Percentiles rank a stretch among this genome's conserved stretches.
These are phyloP conservation scores for Dictyostelium brefeldianum DNA, from an alignment of 78 protist species.

Conservation along the genomic window DNA sequence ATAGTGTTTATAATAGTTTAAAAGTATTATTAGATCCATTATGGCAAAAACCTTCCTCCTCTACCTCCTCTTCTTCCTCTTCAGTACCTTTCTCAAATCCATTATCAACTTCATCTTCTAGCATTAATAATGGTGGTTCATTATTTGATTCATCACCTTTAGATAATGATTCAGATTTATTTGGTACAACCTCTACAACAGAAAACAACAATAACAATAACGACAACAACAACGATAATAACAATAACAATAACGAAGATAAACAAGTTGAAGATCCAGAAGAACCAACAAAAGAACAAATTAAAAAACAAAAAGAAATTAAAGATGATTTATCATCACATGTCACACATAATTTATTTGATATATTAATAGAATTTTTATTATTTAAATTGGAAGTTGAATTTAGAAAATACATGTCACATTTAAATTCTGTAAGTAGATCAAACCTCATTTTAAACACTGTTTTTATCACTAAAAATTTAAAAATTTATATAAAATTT, in stretches of 20 bases:
- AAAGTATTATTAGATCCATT: slow-evolving; percentile 4
- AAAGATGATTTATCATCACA: not conserved
- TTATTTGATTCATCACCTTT: slow-evolving; percentile 21
- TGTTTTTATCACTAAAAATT: not conserved
- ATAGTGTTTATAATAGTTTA: slow-evolving; percentile 23
- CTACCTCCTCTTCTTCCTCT: not conserved
- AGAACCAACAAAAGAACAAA: slow-evolving; percentile 11
- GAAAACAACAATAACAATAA: not conserved
- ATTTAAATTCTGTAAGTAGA: not conserved
- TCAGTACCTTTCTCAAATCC: not conserved
- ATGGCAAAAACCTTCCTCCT: not conserved
- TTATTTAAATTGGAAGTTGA: slow-evolving; percentile 30
- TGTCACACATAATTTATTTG: slow-evolving; percentile 31
- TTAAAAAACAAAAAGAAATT: slow-evolving; percentile 10
- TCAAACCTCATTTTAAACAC: not conserved
- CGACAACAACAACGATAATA: not conserved
- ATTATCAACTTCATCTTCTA: not conserved
- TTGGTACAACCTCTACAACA: not conserved
- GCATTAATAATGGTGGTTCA: not conserved
- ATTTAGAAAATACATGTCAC: slow-evolving; percentile 27
- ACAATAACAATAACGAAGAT: not conserved
- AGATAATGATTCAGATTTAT: not conserved
- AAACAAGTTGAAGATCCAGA: not conserved
- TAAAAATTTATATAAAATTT: not conserved
- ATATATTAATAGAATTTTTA: slow-evolving; percentile 35